phyloP scores from a whole-genome alignment of 441 rosid species.

The Croton laevigatus region DNA sequence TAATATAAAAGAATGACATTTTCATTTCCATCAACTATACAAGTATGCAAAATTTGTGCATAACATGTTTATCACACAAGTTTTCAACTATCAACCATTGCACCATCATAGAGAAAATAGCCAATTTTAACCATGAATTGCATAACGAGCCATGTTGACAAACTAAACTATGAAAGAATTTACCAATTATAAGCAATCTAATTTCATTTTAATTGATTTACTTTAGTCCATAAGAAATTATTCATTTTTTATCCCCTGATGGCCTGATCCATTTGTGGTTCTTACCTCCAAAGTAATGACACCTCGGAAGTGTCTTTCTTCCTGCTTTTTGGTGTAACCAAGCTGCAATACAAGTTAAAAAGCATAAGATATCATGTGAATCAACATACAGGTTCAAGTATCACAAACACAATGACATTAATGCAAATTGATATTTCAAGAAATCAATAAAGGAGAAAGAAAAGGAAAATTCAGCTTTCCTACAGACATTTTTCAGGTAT shows the following conservation, averaged over 20 bases:
- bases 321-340: slow-evolving; percentile 95
- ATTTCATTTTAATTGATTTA: background rate
- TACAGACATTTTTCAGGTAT: background rate
- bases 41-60: background rate
- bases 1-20: too few species aligned
- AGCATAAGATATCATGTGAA: slow-evolving; percentile 14
- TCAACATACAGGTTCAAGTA: slow-evolving; percentile 6
- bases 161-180: too few species aligned
- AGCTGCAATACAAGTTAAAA: slow-evolving; percentile 52
- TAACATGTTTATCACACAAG: background rate
- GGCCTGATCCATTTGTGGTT: background rate
- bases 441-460: background rate
- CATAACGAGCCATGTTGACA: too few species aligned
- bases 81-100: background rate
- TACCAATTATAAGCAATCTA: too few species aligned
- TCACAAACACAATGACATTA: background rate
- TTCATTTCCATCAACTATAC: background rate
- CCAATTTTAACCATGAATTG: background rate
- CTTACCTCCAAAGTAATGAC: slow-evolving; percentile 88
- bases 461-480: background rate
- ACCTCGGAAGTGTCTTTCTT: slow-evolving; percentile 92
- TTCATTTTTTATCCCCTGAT: background rate
- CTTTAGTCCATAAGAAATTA: background rate
- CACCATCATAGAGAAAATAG: background rate
- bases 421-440: background rate